A percentile compares a stretch with the other conserved stretches of the same genome.
Evolutionary conservation across 2,329 filamentous ascomycete species (phyloP).

Genomic region (Penicillium freii): DNA sequence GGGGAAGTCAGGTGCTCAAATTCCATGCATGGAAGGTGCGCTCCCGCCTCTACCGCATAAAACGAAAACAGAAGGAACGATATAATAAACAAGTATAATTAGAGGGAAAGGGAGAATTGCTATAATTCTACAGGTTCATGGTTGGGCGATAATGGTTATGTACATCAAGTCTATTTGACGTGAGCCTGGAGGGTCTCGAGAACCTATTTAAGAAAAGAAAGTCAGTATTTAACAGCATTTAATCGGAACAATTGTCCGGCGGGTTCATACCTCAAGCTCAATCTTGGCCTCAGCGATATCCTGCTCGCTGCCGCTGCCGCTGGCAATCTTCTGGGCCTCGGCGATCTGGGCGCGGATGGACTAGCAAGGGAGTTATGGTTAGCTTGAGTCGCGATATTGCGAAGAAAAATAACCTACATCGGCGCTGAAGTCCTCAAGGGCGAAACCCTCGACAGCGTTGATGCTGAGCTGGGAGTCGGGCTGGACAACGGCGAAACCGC

Average conservation of each 20-base stretch:
- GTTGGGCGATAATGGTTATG: constrained; percentile 38
- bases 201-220: constrained; percentile 36
- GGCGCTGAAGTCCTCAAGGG: constrained; percentile 92
- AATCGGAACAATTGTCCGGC: neutral
- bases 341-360: constrained; percentile 84
- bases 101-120: constrained; percentile 29
- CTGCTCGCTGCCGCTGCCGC: constrained; percentile 87
- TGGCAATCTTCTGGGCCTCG: constrained; percentile 93
- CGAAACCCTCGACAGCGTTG: constrained; percentile 94
- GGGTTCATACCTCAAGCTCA: constrained; percentile 79
- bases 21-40: constrained; percentile 14
- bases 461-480: constrained; percentile 93
- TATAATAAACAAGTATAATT: constrained; percentile 16
- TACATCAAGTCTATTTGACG: constrained; percentile 48
- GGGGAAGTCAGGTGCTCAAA: neutral
- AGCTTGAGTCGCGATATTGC: neutral
- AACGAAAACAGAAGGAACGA: constrained; percentile 13
- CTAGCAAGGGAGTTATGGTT: constrained; percentile 33
- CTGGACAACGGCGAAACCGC: constrained; percentile 95
- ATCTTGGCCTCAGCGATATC: constrained; percentile 99
- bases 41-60: constrained; percentile 9
- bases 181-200: constrained; percentile 51
- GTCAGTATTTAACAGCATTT: constrained; percentile 13
- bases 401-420: constrained; percentile 54
- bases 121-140: constrained; percentile 44